These are phyloP conservation scores for Durio zibethinus DNA, from an alignment of 345 rosid genomes.

Conservation along the genomic window DNA sequence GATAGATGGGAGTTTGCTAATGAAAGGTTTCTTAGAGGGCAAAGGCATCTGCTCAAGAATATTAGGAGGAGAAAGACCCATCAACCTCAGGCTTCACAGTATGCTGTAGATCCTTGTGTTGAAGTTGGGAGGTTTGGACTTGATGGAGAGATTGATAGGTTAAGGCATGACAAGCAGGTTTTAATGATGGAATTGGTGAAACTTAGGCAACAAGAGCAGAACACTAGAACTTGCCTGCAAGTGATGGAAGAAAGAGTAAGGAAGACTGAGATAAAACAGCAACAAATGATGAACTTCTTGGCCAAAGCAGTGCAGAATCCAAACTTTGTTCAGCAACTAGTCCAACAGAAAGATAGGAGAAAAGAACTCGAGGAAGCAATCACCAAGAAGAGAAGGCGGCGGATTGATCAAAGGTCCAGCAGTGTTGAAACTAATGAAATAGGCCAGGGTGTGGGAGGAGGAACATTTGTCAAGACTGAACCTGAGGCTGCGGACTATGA, in stretches of 20 bases:
- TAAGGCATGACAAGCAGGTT: conserved; percentile 61
- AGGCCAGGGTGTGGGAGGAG: conserved; percentile 17
- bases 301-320: conserved; percentile 73
- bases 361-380: conserved; percentile 56
- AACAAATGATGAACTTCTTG: conserved; percentile 68
- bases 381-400: conserved; percentile 50
- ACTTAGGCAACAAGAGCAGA: conserved; percentile 62
- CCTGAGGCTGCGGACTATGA: conserved; percentile 27
- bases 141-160: conserved; percentile 53
- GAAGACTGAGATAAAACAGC: conserved; percentile 59
- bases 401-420: conserved; percentile 39
- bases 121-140: conserved; percentile 63
- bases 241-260: conserved; percentile 49
- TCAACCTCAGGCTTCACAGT: conserved; percentile 37
- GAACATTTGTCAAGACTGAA: conserved; percentile 34
- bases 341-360: conserved; percentile 45
- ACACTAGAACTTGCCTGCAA: conserved; percentile 44
- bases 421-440: conserved; percentile 28
- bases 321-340: conserved; percentile 49
- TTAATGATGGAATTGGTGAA: conserved; percentile 61
- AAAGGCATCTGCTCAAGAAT: conserved; percentile 57
- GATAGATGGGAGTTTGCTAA: conserved; percentile 90
- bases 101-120: conserved; percentile 52
- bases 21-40: conserved; percentile 73
- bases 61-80: conserved; percentile 55